Base-by-base conservation (phyloP, 768 basidiomycete species). In the Botryobasidium botryosum region DNA sequence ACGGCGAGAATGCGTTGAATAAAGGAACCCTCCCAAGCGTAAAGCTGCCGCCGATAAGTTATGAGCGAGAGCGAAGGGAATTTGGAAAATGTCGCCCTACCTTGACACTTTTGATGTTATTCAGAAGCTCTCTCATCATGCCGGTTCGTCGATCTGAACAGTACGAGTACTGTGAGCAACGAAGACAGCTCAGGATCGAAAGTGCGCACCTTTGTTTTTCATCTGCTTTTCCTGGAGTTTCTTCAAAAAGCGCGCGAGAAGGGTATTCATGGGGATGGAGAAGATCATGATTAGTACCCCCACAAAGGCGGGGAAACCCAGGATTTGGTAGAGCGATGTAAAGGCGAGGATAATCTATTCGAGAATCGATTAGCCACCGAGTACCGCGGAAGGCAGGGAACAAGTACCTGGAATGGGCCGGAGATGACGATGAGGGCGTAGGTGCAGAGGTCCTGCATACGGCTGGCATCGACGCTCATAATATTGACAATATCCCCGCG, bases 11-110 rank as follows among this genome's bases (percentile, higher is more conserved):
- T 70, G 45, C 76, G 77, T 40, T 77, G 68, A 24, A 84, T 70
- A 56, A 97, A 96, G 3, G 84, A 79, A 53, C 79, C 74, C 62
- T 97, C 92, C 92, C 92, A 97, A 2, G 83, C 85, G 59, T 92
- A 92, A 3, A 90, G 63, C 57, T 85, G 51, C 82, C 84, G 47
- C 8, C n/a, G 2, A 21, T n/a, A n/a, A 4, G 15, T 33, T 52
- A 29, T 42, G 46, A 27, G 8, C 12, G 2, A 2, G 3, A n/a
- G 13, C 15, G 29, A 18, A 32, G 25, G 40, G 13, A 36, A 7
- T 23, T 12, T 12, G 21, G 35, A n/a, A 3, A 6, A 49, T 15
- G 38, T 28, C 31, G 60, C 54, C 61, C 60, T 50, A 74, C 79
- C 78, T 35, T 35, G 32, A 48, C 36, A n/a, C 59, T 86, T 56